phyloP scores from a whole-genome alignment of 768 basidiomycete genomes.

The Kwoniella mangroviensis region DNA sequence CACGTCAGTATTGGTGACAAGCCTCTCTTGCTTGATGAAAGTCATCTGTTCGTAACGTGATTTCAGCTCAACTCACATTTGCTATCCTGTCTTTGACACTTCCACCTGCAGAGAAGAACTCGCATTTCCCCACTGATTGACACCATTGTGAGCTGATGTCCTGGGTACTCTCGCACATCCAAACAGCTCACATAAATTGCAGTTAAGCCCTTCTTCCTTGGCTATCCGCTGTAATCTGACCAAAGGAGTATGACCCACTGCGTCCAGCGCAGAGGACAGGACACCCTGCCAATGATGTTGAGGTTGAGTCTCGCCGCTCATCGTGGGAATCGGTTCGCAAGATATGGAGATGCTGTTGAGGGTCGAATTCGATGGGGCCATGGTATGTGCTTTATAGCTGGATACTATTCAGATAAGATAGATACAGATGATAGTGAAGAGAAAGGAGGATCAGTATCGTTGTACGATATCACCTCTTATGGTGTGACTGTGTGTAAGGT shows the following conservation, averaged over 20 bases:
- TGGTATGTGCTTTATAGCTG: too few species aligned
- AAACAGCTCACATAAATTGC: conserved; percentile 76
- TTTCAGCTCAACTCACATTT: conserved; percentile 60
- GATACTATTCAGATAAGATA: too few species aligned
- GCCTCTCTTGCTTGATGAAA: too few species aligned
- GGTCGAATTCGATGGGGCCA: too few species aligned
- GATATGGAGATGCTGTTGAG: background rate
- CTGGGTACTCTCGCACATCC: too few species aligned
- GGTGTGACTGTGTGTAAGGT: background rate
- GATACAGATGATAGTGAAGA: background rate
- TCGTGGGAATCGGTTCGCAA: background rate
- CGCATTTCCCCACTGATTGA: conserved; percentile 77
- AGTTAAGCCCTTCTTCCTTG: conserved; percentile 72
- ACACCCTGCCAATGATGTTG: conserved; percentile 60
- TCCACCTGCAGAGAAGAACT: conserved; percentile 88
- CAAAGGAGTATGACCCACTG: conserved; percentile 89
- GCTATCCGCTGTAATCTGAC: conserved; percentile 83
- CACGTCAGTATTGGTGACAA: background rate
- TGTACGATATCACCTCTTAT: background rate
- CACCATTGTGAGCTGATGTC: background rate
- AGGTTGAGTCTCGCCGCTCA: conserved; percentile 17
- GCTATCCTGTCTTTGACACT: conserved; percentile 96
- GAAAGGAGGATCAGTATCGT: background rate
- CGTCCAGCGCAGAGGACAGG: conserved; percentile 77
- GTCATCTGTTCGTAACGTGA: background rate